These are phyloP conservation scores for Pyrus bretschneideri DNA, from an alignment of 306 rosid genomes.

Conservation along the genomic window DNA sequence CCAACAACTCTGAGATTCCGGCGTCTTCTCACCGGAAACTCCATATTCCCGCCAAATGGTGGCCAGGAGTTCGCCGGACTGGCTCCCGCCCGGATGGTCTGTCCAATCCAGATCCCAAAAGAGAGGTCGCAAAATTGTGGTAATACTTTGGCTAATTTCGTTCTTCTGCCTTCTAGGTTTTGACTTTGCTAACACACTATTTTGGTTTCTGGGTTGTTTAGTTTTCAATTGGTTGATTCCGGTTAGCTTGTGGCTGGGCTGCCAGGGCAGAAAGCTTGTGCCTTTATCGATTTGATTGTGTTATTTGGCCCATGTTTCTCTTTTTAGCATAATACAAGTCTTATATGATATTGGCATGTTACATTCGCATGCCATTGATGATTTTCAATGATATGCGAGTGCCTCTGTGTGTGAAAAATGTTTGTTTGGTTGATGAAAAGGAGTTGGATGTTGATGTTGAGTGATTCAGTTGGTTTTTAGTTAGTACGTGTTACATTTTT, in stretches of 20 bases:
- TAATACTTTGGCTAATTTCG: neutral
- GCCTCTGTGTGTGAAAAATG: neutral
- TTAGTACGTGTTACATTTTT: neutral
- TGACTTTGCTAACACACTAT: neutral
- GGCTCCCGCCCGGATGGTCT: slow-evolving; percentile 51
- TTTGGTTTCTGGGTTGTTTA: neutral
- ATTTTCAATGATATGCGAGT: neutral
- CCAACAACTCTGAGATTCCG: slow-evolving; percentile 12
- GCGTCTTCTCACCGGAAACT: neutral
- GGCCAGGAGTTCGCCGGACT: slow-evolving; percentile 28
- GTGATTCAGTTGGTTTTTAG: neutral
- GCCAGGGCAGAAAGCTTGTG: neutral
- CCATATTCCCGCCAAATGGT: slow-evolving; percentile 14
- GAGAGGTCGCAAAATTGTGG: slow-evolving; percentile 40
- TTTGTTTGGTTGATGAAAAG: neutral
- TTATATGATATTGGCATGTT: neutral
- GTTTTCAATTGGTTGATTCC: neutral
- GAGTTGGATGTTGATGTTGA: neutral
- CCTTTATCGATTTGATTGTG: neutral
- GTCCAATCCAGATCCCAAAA: slow-evolving; percentile 28
- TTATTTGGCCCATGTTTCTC: neutral
- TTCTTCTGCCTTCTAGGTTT: slow-evolving; percentile 12
- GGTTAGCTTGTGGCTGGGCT: neutral
- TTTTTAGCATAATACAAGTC: neutral
- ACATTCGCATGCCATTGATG: neutral